These are phyloP conservation scores for Aphanomyces cochlioides DNA, from an alignment of 352 stramenopile genomes.

Conservation along the genomic window DNA sequence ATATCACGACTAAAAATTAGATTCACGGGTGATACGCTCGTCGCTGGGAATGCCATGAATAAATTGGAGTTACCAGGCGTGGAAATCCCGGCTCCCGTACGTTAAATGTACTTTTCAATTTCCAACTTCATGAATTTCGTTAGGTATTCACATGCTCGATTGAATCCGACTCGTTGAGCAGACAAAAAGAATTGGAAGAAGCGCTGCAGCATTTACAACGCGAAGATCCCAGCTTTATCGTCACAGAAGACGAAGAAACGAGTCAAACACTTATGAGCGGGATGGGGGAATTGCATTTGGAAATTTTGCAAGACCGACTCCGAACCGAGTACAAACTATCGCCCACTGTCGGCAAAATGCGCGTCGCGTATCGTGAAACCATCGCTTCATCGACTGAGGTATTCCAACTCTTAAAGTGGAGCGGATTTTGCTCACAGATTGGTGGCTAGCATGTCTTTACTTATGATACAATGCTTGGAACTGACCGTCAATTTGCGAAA, in stretches of 20 bases:
- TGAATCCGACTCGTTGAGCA: constrained; percentile 78
- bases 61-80: constrained; percentile 53
- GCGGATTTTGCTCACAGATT: too few relatives aligned
- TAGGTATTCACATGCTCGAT: constrained; percentile 89
- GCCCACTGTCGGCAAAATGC: constrained; percentile 78
- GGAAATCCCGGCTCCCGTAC: constrained; percentile 60
- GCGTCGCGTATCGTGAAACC: constrained; percentile 90
- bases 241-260: constrained; percentile 40
- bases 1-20: background rate
- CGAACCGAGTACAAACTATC: constrained; percentile 85
- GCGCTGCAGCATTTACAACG: constrained; percentile 71
- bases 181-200: constrained; percentile 84
- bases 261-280: constrained; percentile 33
- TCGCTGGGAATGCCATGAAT: constrained; percentile 59
- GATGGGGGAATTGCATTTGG: constrained; percentile 93
- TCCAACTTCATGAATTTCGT: background rate
- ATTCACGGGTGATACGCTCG: constrained; percentile 92
- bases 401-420: constrained; percentile 34
- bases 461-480: constrained; percentile 64
- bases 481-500: constrained; percentile 69
- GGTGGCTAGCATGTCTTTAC: constrained; percentile 17
- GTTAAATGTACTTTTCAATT: background rate
- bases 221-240: constrained; percentile 74
- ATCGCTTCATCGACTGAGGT: constrained; percentile 43
- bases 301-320: constrained; percentile 91